Conservation (phyloP, 164 flowering plant genomes). For the Protea cynaroides region DNA sequence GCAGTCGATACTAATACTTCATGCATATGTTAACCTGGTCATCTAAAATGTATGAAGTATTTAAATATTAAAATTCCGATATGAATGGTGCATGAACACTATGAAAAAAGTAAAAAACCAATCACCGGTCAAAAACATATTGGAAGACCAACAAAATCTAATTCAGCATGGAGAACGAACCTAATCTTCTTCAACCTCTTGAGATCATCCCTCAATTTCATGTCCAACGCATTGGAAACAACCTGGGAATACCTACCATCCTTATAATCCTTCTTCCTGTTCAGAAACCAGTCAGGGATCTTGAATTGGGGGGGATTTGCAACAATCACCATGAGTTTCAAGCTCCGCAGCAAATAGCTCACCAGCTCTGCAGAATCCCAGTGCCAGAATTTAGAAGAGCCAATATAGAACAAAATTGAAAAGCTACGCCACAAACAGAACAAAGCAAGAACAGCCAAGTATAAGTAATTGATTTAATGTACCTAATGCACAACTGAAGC, state of each 20-base stretch:
- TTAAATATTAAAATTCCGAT: too few species aligned
- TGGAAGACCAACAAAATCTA: too few species aligned
- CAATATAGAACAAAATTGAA: neutral
- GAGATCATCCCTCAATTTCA: slow-evolving; percentile 17
- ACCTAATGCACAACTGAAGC: too few species aligned
- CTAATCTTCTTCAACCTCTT: slow-evolving; percentile 19
- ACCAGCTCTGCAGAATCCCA: slow-evolving; percentile 14
- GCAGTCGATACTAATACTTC: too few species aligned
- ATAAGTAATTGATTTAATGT: too few species aligned
- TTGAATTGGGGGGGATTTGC: slow-evolving; percentile 17
- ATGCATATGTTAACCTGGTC: too few species aligned
- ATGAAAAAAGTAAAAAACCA: too few species aligned
- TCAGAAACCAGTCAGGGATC: slow-evolving; percentile 20
- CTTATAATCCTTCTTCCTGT: slow-evolving; percentile 21
- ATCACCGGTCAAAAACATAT: too few species aligned
- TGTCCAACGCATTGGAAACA: slow-evolving; percentile 18
- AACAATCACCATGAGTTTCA: slow-evolving; percentile 18
- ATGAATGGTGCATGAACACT: too few species aligned
- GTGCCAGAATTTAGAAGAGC: neutral
- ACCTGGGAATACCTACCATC: slow-evolving; percentile 22
- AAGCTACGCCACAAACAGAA: neutral
- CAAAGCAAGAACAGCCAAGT: neutral
- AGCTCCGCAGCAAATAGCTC: slow-evolving; percentile 16
- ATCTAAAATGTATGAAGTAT: too few species aligned
- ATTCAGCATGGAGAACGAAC: neutral